These are phyloP conservation scores for Mesembryanthemum crystallinum DNA, from an alignment of 148 eudicot genomes.

Conservation along the genomic window DNA sequence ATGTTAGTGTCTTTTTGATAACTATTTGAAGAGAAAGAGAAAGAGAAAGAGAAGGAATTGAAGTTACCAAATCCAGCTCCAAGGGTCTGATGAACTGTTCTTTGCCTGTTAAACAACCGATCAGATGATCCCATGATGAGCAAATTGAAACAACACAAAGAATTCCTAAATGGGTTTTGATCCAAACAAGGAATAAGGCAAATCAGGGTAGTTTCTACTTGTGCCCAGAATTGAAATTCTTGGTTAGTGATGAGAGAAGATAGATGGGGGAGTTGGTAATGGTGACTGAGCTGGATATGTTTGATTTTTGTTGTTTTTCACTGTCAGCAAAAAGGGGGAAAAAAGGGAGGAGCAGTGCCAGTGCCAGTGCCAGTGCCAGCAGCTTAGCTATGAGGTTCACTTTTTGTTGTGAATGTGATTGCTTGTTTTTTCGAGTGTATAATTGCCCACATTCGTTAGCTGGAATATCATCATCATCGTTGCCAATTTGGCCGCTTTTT, in stretches of 20 bases:
- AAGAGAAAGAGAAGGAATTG: not conserved
- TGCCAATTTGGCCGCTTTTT: no score
- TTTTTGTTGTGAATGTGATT: not conserved
- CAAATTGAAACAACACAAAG: not conserved
- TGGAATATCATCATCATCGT: not conserved
- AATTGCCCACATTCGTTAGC: not conserved
- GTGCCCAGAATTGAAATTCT: not conserved
- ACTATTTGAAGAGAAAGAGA: not conserved
- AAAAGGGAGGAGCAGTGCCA: not conserved
- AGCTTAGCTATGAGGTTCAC: not conserved
- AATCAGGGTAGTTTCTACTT: not conserved
- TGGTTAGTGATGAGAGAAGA: not conserved
- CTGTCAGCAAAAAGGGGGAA: not conserved
- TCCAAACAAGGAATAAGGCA: not conserved
- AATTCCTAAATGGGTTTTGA: no score
- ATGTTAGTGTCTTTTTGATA: no score
- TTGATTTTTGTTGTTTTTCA: not conserved
- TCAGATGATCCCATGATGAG: slow-evolving; percentile 53
- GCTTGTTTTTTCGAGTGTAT: not conserved
- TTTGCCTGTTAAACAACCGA: slow-evolving; percentile 57
- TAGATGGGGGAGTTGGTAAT: not conserved
- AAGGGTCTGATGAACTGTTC: slow-evolving; percentile 68
- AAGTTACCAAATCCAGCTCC: slow-evolving; percentile 69
- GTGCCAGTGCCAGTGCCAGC: no score
- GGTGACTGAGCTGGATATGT: not conserved